Base-by-base conservation (phyloP, 768 basidiomycete species). In the Chalciporus sphaerocephalus region DNA sequence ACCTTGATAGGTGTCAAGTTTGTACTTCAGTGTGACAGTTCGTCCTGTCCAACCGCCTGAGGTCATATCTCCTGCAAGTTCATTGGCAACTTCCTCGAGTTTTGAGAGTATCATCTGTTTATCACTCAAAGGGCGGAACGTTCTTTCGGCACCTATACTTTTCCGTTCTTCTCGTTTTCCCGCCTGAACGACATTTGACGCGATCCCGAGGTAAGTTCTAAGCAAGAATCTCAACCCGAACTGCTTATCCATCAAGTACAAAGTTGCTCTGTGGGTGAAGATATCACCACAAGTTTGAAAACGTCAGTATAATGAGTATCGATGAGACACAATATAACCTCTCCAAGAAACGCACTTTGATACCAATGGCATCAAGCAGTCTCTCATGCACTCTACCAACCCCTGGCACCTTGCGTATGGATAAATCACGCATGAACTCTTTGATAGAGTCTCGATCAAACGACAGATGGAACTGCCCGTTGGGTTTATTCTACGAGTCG, bases 371-470 rank as follows among this genome's bases (percentile, higher is more conserved):
- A 44, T 93, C 89, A 9, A 96, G 69, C 21, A 94, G 70, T 35
- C 92, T 73, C 65, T 99, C 96, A 24, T 84, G 85, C 4, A 98
- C 95, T 24, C 92, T 74, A 1, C 95, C 95, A 48, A 97, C 81
- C 0, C 93, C 93, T 2, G 87, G 91, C 13, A 96, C 76, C 60
- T 87, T 91, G 35, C 91, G 83, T 35, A 96, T 90, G 0, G 92
- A 76, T 13, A 97, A 75, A 38, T 84, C 79, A 17, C 69, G 71
- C 85, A 92, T 92, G 62, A 96, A 97, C 1, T 68, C 66, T 38
- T 75, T 75, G 54, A 97, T 85, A 7, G 74, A 69, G 22, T 78
- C 58, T 2, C 74, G 63, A 21, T 85, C 76, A 55, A 86, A 90
- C 2, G 79, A 67, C 18, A 96, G 76, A 53, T 78, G 76, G 52